Conservation (phyloP, 805 yeast species). For the Sugiyamaella smithiae region DNA sequence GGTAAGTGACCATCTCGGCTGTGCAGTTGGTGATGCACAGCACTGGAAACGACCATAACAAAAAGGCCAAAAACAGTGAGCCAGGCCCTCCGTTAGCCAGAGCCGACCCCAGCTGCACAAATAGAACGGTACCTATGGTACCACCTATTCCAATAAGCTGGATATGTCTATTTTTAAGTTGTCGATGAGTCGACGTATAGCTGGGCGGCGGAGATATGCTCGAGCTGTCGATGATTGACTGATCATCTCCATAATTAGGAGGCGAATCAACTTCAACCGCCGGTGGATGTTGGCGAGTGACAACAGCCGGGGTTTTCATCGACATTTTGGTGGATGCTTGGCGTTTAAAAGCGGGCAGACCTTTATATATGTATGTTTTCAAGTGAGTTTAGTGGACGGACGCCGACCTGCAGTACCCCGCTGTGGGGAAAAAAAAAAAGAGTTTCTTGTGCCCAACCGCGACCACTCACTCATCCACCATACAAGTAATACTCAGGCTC, state of each 20-base stretch:
- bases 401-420: too few species aligned
- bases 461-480: too few species aligned
- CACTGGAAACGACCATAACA: constrained; percentile 68
- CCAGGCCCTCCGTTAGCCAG: constrained; percentile 69
- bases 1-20: constrained; percentile 76
- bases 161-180: constrained; percentile 64
- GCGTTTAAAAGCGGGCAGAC: too few species aligned
- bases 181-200: constrained; percentile 42
- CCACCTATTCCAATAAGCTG: constrained; percentile 80
- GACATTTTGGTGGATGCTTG: too few species aligned
- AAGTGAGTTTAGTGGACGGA: too few species aligned
- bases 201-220: constrained; percentile 15
- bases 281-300: background rate
- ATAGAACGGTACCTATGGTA: constrained; percentile 76
- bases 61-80: constrained; percentile 60
- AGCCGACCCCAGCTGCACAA: constrained; percentile 67
- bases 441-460: too few species aligned
- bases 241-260: background rate
- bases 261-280: background rate
- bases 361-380: too few species aligned
- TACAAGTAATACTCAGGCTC: too few species aligned
- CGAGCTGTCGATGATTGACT: background rate
- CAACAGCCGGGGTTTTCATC: background rate
- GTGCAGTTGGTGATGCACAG: constrained; percentile 63
- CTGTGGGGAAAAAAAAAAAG: too few species aligned